Evolutionary conservation across 495 filamentous ascomycete species (phyloP).

Genomic region (Trichoderma asperelloides): DNA sequence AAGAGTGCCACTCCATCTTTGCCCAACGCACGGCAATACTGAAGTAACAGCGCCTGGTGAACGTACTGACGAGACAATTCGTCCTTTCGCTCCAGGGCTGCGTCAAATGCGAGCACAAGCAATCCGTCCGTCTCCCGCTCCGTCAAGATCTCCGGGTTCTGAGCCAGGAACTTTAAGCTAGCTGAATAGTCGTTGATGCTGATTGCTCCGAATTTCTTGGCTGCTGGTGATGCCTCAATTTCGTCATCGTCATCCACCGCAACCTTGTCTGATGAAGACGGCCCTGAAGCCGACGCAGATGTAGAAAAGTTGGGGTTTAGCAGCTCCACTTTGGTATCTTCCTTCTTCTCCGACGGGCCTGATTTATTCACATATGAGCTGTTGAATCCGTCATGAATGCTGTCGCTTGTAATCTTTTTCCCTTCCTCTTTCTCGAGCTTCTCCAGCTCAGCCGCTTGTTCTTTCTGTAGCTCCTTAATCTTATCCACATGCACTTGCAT

Average conservation of each 20-base stretch:
- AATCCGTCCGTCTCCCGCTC: conserved; percentile 90
- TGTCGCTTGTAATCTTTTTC: conserved; percentile 89
- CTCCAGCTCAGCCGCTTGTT: conserved; percentile 62
- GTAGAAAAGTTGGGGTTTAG: conserved; percentile 58
- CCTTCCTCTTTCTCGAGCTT: conserved; percentile 80
- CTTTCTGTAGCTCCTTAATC: conserved; percentile 65
- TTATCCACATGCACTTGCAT: conserved; percentile 66
- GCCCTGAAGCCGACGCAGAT: conserved; percentile 9
- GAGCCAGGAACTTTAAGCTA: conserved; percentile 62
- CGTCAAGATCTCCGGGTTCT: conserved; percentile 65
- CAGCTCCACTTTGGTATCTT: conserved; percentile 57
- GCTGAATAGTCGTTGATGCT: conserved; percentile 63
- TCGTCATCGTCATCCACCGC: conserved; percentile 59
- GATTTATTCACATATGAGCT: conserved; percentile 66
- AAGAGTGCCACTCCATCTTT: conserved; percentile 84
- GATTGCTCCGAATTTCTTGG: conserved; percentile 70
- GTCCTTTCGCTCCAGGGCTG: conserved; percentile 62
- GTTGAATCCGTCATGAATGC: conserved; percentile 86
- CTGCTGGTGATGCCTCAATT: conserved; percentile 66
- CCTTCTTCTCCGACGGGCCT: conserved; percentile 29
- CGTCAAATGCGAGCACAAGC: conserved; percentile 83
- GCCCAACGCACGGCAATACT: conserved; percentile 88
- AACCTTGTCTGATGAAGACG: conserved; percentile 11
- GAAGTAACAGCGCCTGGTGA: conserved; percentile 83
- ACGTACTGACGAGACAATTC: conserved; percentile 81